Conservation (phyloP, 345 rosid genomes). For the Euclidium syriacum region DNA sequence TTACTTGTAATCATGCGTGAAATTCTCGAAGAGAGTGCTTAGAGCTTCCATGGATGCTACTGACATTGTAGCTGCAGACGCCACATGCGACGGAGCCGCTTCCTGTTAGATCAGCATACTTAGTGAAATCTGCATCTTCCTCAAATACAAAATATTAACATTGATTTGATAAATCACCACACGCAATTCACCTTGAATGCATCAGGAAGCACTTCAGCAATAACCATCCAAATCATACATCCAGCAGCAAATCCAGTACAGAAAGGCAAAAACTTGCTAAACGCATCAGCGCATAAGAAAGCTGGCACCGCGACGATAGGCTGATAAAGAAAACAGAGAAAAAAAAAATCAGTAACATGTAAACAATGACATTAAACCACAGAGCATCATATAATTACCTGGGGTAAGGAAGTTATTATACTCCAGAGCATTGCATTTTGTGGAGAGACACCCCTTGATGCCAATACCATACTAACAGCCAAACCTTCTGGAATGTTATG, state of each 20-base stretch:
- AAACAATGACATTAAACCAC: conserved; percentile 4
- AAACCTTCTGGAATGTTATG: conserved; percentile 98
- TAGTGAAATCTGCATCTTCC: not conserved
- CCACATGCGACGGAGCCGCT: conserved; percentile 91
- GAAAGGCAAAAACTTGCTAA: conserved; percentile 88
- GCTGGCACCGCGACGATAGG: conserved; percentile 98
- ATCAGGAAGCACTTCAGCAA: conserved; percentile 99
- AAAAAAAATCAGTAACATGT: not conserved
- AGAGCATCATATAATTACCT: conserved; percentile 41
- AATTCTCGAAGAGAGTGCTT: conserved; percentile 68
- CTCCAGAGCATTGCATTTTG: conserved; percentile 99
- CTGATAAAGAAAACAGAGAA: conserved; percentile 34
- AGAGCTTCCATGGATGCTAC: conserved; percentile 98
- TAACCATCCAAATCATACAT: conserved; percentile 99
- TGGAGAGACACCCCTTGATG: conserved; percentile 98
- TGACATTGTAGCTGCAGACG: conserved; percentile 90
- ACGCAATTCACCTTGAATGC: conserved; percentile 73
- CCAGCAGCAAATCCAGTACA: conserved; percentile 99
- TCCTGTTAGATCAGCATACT: conserved; percentile 43
- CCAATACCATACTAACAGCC: conserved; percentile 99
- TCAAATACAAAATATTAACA: not conserved
- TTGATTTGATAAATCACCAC: not conserved
- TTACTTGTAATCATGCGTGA: conserved; percentile 89
- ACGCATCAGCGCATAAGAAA: conserved; percentile 94
- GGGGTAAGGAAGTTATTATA: conserved; percentile 94